Evolutionary conservation across 768 basidiomycete species (phyloP).

Genomic region (Russula compacta): DNA sequence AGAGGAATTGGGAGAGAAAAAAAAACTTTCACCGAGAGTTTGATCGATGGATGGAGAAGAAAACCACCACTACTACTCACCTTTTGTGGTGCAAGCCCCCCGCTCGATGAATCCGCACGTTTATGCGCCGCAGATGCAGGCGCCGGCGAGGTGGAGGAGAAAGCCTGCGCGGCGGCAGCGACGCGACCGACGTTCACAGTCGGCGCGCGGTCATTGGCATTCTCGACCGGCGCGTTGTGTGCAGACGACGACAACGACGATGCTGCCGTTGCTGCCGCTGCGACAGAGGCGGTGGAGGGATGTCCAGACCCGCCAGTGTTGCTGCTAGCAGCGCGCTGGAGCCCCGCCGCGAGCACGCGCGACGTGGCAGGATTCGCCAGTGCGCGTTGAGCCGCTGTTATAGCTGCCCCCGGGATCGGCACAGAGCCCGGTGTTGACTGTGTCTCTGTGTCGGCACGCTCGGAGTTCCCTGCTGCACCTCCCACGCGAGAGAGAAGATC

Average conservation of each 20-base stretch:
- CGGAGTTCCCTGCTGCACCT: not conserved
- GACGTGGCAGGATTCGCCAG: conserved; percentile 15
- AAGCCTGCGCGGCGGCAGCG: conserved; percentile 11
- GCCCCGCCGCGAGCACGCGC: not conserved
- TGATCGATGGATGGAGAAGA: too few species aligned
- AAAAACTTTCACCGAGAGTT: too few species aligned
- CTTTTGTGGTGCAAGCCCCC: conserved; percentile 1
- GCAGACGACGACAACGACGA: not conserved
- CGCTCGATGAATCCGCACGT: not conserved
- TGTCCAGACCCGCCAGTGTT: not conserved
- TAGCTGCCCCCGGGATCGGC: not conserved
- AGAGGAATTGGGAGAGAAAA: not conserved
- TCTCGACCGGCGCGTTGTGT: not conserved
- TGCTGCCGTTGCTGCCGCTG: not conserved
- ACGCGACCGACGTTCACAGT: not conserved
- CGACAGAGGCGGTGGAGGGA: not conserved
- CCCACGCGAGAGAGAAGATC: conserved; percentile 14
- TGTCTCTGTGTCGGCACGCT: not conserved
- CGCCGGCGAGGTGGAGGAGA: not conserved
- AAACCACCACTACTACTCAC: not conserved
- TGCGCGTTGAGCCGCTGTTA: conserved; percentile 24
- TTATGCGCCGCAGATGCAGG: not conserved
- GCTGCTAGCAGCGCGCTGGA: not conserved
- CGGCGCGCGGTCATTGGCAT: not conserved
- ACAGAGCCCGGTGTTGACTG: too few species aligned